These are phyloP conservation scores for Fonsecaea nubica DNA, from an alignment of 2,329 filamentous ascomycete species.

Conservation along the genomic window DNA sequence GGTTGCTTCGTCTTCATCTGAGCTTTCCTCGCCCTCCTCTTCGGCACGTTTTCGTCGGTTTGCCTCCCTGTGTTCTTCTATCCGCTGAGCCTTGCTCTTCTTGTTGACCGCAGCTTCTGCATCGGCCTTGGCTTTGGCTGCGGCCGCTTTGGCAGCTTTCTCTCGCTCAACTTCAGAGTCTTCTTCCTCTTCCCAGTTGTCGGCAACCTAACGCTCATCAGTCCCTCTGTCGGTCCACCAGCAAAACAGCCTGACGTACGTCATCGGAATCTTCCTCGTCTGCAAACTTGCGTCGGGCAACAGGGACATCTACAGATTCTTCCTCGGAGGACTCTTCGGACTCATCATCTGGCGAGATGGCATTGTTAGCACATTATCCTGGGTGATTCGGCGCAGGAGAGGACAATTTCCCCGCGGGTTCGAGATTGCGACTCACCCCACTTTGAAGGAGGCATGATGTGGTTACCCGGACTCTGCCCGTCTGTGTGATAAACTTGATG, in stretches of 20 bases:
- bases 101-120: constrained; percentile 87
- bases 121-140: constrained; percentile 86
- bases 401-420: constrained; percentile 3
- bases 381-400: not conserved
- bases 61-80: constrained; percentile 77
- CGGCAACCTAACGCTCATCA: constrained; percentile 71
- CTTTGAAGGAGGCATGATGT: constrained; percentile 56
- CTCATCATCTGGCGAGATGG: constrained; percentile 57
- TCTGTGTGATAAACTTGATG: not conserved
- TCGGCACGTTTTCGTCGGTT: constrained; percentile 65
- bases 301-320: constrained; percentile 43
- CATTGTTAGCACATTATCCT: constrained; percentile 11
- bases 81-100: constrained; percentile 85
- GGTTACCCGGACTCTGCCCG: constrained; percentile 1
- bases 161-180: constrained; percentile 97
- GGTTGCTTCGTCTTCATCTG: constrained; percentile 75
- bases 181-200: constrained; percentile 95
- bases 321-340: constrained; percentile 47
- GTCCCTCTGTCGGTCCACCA: constrained; percentile 8
- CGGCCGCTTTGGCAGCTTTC: constrained; percentile 85
- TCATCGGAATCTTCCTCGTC: constrained; percentile 88
- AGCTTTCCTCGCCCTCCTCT: constrained; percentile 63
- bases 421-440: constrained; percentile 52
- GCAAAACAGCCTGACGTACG: constrained; percentile 57
- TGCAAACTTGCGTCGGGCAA: constrained; percentile 75